Evolutionary conservation across 139 green algal species (phyloP).

Genomic region (Eudorina sp.): DNA sequence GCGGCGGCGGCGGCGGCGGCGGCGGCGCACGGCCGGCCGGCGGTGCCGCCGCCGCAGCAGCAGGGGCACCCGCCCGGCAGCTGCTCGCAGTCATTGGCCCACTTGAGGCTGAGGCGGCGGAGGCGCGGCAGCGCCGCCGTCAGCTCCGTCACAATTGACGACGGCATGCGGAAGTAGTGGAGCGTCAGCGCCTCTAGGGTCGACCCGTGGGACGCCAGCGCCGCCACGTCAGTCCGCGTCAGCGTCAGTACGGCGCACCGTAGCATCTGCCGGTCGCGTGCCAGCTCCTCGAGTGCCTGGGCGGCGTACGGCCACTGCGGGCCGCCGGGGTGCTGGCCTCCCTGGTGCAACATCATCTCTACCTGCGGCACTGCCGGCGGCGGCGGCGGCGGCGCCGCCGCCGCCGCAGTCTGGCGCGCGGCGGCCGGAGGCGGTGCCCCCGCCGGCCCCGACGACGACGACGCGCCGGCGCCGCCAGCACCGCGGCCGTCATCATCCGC

Average conservation of each 20-base stretch:
- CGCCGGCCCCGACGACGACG: not conserved
- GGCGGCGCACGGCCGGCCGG: too few species aligned
- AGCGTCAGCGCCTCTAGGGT: conserved; percentile 13
- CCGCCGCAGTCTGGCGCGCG: not conserved
- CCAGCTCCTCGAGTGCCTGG: conserved; percentile 8
- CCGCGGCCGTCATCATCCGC: not conserved
- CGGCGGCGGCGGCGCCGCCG: not conserved
- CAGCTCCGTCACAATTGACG: not conserved
- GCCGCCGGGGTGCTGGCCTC: not conserved
- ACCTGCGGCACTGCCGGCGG: not conserved
- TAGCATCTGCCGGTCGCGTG: conserved; percentile 13
- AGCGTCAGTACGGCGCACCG: not conserved
- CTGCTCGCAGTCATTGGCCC: conserved; percentile 6
- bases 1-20: not conserved
- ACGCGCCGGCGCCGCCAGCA: not conserved
- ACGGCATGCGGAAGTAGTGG: conserved; percentile 31
- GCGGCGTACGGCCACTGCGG: not conserved
- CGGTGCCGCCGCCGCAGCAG: not conserved
- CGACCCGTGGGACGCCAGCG: conserved; percentile 3
- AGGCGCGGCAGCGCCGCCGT: conserved; percentile 18
- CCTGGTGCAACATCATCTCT: not conserved
- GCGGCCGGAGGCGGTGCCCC: not conserved
- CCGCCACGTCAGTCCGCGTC: not conserved
- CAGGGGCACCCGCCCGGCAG: not conserved
- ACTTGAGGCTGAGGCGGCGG: conserved; percentile 11